phyloP scores from a whole-genome alignment of 2,329 filamentous ascomycete genomes.

The Pseudomassariella vexata region DNA sequence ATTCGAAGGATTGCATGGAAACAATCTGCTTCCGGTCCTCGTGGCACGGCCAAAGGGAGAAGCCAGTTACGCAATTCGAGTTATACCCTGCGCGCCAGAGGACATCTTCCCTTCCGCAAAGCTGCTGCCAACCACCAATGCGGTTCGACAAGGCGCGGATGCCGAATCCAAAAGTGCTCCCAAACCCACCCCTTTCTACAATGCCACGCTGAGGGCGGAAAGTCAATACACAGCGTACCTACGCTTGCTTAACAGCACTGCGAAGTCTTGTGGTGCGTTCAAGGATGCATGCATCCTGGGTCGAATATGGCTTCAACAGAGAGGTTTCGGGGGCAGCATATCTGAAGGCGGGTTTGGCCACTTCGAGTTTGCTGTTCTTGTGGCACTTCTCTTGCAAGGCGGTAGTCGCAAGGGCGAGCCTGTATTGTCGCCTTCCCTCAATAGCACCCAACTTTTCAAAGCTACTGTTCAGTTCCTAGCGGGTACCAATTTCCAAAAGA shows the following conservation, averaged over 20 bases:
- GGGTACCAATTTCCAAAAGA: constrained; percentile 64
- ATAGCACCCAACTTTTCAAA: constrained; percentile 91
- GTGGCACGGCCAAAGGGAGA: constrained; percentile 32
- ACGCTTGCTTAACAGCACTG: constrained; percentile 64
- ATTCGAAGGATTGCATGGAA: constrained; percentile 66
- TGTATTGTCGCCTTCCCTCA: constrained; percentile 73
- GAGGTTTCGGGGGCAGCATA: constrained; percentile 69
- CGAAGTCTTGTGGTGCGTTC: constrained; percentile 66
- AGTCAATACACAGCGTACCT: constrained; percentile 68
- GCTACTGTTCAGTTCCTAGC: constrained; percentile 84
- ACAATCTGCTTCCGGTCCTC: constrained; percentile 68
- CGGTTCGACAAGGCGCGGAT: constrained; percentile 56
- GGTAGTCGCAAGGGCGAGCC: constrained; percentile 67
- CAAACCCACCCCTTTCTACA: constrained; percentile 75
- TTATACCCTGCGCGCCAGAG: constrained; percentile 70
- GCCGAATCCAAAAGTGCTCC: constrained; percentile 36
- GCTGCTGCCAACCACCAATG: constrained; percentile 63
- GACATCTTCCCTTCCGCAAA: constrained; percentile 66
- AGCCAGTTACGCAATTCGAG: constrained; percentile 53
- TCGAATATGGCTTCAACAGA: constrained; percentile 81
- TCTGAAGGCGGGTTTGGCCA: constrained; percentile 80
- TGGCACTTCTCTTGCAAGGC: constrained; percentile 75
- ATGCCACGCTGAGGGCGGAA: constrained; percentile 77
- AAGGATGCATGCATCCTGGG: constrained; percentile 82
- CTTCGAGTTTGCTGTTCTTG: constrained; percentile 82